Conservation (phyloP, 371 early-diverging fungal species). For the Mucor piriformis region DNA sequence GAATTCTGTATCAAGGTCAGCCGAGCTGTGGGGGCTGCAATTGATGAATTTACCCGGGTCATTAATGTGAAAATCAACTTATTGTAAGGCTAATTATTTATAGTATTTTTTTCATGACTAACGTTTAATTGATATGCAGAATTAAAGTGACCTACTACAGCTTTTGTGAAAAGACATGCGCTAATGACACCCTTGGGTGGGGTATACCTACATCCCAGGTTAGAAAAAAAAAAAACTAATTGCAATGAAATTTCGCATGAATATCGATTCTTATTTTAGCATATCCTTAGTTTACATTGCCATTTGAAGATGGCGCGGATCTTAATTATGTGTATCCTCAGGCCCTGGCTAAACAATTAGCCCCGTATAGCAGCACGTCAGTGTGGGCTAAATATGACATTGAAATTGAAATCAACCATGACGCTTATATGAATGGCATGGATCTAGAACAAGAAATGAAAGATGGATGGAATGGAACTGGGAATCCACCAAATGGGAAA, state of each 20-base stretch:
- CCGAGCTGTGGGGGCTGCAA: constrained; percentile 36
- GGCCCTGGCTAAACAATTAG: constrained; percentile 50
- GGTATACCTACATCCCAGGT: constrained; percentile 48
- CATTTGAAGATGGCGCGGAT: constrained; percentile 53
- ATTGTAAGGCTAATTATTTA: constrained; percentile 24
- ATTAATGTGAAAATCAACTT: constrained; percentile 42
- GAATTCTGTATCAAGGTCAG: constrained; percentile 43
- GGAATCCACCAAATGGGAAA: constrained; percentile 37
- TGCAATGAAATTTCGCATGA: background rate
- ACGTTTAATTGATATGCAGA: constrained; percentile 1
- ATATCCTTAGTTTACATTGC: constrained; percentile 44
- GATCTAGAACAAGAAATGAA: constrained; percentile 24
- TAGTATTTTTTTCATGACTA: background rate
- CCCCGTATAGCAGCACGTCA: constrained; percentile 43
- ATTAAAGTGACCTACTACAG: constrained; percentile 31
- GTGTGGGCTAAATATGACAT: constrained; percentile 49
- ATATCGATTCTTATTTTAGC: background rate
- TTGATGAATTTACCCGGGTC: constrained; percentile 40
- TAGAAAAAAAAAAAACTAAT: background rate
- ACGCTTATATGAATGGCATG: constrained; percentile 36
- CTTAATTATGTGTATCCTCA: constrained; percentile 53
- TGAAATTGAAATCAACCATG: constrained; percentile 50
- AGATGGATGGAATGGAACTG: constrained; percentile 43
- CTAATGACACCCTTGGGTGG: constrained; percentile 46
- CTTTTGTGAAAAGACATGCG: constrained; percentile 40